These are phyloP conservation scores for Cordyceps javanica DNA, from an alignment of 2,329 filamentous ascomycete genomes.

Conservation along the genomic window DNA sequence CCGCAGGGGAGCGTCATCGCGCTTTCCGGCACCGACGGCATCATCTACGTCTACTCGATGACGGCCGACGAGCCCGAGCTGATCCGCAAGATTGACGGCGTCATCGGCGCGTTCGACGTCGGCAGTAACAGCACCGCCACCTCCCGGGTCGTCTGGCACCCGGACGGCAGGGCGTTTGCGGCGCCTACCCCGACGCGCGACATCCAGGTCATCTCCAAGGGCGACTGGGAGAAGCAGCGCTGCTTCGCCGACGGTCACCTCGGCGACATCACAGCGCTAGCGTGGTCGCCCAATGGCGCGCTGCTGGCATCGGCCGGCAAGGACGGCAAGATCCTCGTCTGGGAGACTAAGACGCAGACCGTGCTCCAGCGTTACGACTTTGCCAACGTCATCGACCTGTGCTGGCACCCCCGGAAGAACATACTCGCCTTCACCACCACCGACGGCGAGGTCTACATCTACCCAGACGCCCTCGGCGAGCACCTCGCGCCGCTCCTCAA, in stretches of 20 bases:
- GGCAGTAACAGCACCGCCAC: slow-evolving; percentile 65
- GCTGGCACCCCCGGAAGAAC: slow-evolving; percentile 89
- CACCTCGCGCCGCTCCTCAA: slow-evolving; percentile 52
- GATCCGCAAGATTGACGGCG: slow-evolving; percentile 75
- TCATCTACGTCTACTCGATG: slow-evolving; percentile 85
- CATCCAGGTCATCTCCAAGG: slow-evolving; percentile 79
- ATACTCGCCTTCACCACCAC: slow-evolving; percentile 86
- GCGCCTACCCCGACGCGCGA: slow-evolving; percentile 76
- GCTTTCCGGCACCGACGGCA: slow-evolving; percentile 81
- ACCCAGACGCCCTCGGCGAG: slow-evolving; percentile 60
- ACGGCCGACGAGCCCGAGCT: slow-evolving; percentile 73
- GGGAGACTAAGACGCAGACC: slow-evolving; percentile 85
- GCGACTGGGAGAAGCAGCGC: slow-evolving; percentile 83
- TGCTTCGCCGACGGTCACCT: slow-evolving; percentile 73
- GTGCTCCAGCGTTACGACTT: slow-evolving; percentile 74
- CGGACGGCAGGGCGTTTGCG: slow-evolving; percentile 86
- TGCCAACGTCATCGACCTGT: slow-evolving; percentile 74
- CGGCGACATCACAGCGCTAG: slow-evolving; percentile 76
- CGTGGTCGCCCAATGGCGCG: slow-evolving; percentile 93
- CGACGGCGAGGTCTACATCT: slow-evolving; percentile 90
- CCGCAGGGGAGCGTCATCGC: slow-evolving; percentile 68
- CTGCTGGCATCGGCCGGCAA: slow-evolving; percentile 67
- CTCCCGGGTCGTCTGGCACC: slow-evolving; percentile 80
- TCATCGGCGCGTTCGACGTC: slow-evolving; percentile 72
- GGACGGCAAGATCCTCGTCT: slow-evolving; percentile 67